Conservation (phyloP, 2,329 filamentous ascomycete species). For the Nemania serpens region DNA sequence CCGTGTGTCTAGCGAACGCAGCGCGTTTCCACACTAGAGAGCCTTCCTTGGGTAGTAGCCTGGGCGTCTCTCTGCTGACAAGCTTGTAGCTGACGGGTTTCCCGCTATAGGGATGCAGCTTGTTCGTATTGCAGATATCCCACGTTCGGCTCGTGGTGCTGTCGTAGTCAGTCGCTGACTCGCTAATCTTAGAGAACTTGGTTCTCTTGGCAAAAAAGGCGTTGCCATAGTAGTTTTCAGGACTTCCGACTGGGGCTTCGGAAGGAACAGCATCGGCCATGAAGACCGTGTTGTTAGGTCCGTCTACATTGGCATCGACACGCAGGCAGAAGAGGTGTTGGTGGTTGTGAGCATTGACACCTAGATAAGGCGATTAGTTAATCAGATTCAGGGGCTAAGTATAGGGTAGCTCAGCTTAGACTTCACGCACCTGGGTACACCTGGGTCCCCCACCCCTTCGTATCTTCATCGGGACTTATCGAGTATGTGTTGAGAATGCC, state of each 20-base stretch:
- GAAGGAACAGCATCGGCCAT: conserved; percentile 76
- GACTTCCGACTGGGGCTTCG: conserved; percentile 75
- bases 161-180: conserved; percentile 79
- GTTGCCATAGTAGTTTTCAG: conserved; percentile 87
- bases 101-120: conserved; percentile 82
- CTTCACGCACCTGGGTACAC: conserved; percentile 68
- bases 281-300: conserved; percentile 82
- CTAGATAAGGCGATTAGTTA: conserved; percentile 35
- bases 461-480: conserved; percentile 79
- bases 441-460: conserved; percentile 86
- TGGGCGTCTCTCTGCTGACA: conserved; percentile 81
- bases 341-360: conserved; percentile 94
- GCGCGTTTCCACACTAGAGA: conserved; percentile 88
- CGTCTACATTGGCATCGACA: conserved; percentile 85
- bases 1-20: conserved; percentile 82
- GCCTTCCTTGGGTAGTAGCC: conserved; percentile 77
- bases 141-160: conserved; percentile 79
- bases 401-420: neutral
- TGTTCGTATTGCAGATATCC: conserved; percentile 87
- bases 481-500: conserved; percentile 92
- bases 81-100: conserved; percentile 89
- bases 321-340: conserved; percentile 94
- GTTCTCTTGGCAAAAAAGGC: conserved; percentile 87
- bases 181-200: conserved; percentile 71
- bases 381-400: conserved; percentile 5